A percentile compares a stretch with the other conserved stretches of the same genome.
Evolutionary conservation across 2,329 filamentous ascomycete species (phyloP).

Genomic region (Clarireedia paspali): DNA sequence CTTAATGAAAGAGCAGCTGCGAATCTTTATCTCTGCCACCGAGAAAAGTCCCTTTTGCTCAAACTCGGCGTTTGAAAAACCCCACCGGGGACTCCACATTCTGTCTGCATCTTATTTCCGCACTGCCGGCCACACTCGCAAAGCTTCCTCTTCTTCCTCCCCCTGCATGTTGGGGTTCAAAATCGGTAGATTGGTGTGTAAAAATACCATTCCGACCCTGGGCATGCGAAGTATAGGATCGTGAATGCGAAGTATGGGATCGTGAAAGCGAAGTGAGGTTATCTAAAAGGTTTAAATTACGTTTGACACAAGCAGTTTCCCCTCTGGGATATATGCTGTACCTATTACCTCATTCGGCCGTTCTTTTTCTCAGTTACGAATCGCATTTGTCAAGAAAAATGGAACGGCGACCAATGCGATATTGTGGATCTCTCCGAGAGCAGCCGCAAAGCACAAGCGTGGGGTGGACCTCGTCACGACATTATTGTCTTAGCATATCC

Average conservation of each 20-base stretch:
- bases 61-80: conserved; percentile 5
- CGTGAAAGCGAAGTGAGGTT: too few relatives aligned
- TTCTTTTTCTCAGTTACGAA: not conserved
- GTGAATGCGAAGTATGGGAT: too few relatives aligned
- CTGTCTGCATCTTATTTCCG: not conserved
- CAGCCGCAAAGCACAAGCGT: not conserved
- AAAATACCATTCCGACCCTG: too few relatives aligned
- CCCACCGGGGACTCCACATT: not conserved
- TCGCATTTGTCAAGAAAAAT: not conserved
- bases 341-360: not conserved
- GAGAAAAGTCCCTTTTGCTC: not conserved
- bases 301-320: too few relatives aligned
- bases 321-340: not conserved
- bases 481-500: not conserved
- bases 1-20: too few relatives aligned
- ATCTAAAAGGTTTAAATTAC: too few relatives aligned
- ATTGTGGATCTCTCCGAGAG: not conserved
- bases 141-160: too few relatives aligned
- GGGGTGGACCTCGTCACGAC: not conserved
- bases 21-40: too few relatives aligned
- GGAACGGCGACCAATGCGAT: not conserved
- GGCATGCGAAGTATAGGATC: too few relatives aligned
- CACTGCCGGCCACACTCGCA: not conserved
- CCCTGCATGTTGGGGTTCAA: not conserved
- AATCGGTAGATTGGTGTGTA: not conserved